A percentile compares a stretch with the other conserved stretches of the same genome.
phyloP scores from a whole-genome alignment of 2,329 filamentous ascomycete genomes.

The Cryphonectria radicalis region DNA sequence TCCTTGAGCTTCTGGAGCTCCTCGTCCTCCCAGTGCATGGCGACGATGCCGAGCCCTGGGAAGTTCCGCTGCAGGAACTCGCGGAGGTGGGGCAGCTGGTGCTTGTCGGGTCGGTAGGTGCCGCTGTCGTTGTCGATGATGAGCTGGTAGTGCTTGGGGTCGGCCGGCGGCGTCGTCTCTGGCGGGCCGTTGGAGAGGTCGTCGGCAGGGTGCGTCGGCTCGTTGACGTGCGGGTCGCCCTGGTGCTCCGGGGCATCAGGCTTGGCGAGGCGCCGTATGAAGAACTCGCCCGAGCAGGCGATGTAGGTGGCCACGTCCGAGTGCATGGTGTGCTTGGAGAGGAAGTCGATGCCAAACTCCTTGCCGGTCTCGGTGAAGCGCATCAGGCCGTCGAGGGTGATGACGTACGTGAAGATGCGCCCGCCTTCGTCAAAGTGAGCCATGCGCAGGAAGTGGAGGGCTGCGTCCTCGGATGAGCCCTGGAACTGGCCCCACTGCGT shows the following conservation, averaged over 20 bases:
- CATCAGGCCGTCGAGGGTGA: conserved; percentile 84
- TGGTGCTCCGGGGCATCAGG: conserved; percentile 45
- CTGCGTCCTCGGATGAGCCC: conserved; percentile 70
- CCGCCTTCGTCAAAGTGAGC: conserved; percentile 85
- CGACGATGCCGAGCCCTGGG: conserved; percentile 74
- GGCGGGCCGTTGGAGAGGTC: conserved; percentile 54
- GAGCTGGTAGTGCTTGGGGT: conserved; percentile 73
- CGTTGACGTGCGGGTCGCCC: conserved; percentile 45
- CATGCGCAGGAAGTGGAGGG: conserved; percentile 81
- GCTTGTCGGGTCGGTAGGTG: conserved; percentile 86
- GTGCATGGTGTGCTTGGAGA: conserved; percentile 97
- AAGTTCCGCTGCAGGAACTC: conserved; percentile 74
- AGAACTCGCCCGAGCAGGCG: conserved; percentile 91
- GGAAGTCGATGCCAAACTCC: conserved; percentile 89
- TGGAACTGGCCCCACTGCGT: conserved; percentile 75
- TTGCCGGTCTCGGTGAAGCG: conserved; percentile 95
- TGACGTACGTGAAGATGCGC: conserved; percentile 87
- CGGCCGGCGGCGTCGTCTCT: conserved; percentile 45
- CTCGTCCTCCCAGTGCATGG: conserved; percentile 79
- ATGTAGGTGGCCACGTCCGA: conserved; percentile 90
- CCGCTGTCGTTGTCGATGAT: conserved; percentile 95
- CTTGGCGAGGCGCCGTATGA: conserved; percentile 71
- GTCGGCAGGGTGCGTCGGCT: conserved; percentile 57
- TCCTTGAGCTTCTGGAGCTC: conserved; percentile 75
- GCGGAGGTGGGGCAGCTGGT: conserved; percentile 72